Evolutionary conservation across 2,329 filamentous ascomycete species (phyloP).

Genomic region (Esteya vermicola): DNA sequence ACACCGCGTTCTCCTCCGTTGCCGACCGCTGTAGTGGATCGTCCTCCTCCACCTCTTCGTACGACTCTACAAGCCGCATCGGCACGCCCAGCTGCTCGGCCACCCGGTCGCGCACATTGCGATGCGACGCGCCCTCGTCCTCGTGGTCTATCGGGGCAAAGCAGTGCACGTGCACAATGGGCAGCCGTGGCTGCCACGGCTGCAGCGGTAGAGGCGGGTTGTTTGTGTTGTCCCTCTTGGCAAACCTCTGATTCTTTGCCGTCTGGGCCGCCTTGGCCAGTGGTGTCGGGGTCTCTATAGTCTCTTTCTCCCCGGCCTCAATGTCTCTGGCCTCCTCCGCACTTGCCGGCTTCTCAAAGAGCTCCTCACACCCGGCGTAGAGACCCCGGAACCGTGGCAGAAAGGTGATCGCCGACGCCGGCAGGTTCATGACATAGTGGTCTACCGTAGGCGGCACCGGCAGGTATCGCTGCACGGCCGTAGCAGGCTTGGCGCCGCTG

Average conservation of each 20-base stretch:
- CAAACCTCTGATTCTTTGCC: no score
- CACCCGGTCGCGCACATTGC: constrained; percentile 53
- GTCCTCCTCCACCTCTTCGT: constrained; percentile 29
- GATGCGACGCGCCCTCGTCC: constrained; percentile 29
- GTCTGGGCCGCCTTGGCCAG: no score
- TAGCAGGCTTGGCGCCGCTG: no score
- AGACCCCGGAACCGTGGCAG: constrained; percentile 62
- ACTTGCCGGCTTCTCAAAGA: constrained; percentile 44
- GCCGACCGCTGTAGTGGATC: background rate
- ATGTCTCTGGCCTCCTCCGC: no score
- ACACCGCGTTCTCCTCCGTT: constrained; percentile 24
- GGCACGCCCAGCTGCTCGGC: constrained; percentile 43
- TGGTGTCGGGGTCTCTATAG: no score
- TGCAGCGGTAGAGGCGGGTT: no score
- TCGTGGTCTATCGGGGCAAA: constrained; percentile 75
- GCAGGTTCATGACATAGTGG: constrained; percentile 98
- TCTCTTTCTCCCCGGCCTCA: no score
- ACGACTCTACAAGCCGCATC: constrained; percentile 26
- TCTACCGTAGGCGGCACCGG: constrained; percentile 60
- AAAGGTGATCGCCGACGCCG: constrained; percentile 78
- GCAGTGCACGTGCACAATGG: constrained; percentile 86
- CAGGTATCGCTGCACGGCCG: no score
- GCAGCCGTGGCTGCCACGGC: constrained; percentile 33
- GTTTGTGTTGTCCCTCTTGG: no score
- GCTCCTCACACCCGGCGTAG: constrained; percentile 54